Evolutionary conservation across 495 filamentous ascomycete species (phyloP).

Genomic region (Talaromyces proteolyticus): DNA sequence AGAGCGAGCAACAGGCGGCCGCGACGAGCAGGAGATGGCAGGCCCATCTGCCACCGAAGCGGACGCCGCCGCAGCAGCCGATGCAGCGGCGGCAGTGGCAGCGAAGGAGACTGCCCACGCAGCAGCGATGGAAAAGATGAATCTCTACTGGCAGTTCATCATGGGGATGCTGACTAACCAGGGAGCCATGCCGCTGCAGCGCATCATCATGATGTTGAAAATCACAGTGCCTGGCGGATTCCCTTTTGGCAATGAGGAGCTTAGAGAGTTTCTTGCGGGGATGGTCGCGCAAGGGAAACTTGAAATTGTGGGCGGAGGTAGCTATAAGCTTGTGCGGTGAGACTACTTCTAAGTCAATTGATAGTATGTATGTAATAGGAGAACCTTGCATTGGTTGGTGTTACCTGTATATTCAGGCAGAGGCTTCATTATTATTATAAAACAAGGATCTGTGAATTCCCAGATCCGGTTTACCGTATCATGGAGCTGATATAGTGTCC

Average conservation of each 20-base stretch:
- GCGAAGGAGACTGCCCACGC: constrained; percentile 40
- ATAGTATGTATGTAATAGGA: too few species aligned
- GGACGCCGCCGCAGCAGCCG: constrained; percentile 39
- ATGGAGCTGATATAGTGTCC: too few species aligned
- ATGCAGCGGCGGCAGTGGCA: constrained; percentile 42
- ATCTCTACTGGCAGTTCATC: constrained; percentile 86
- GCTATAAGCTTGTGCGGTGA: constrained; percentile 46
- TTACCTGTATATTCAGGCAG: too few species aligned
- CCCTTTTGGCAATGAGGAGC: constrained; percentile 68
- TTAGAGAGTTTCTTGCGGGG: constrained; percentile 69
- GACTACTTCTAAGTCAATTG: too few species aligned
- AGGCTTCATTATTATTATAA: too few species aligned
- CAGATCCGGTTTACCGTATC: too few species aligned
- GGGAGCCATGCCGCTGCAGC: constrained; percentile 68
- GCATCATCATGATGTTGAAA: constrained; percentile 90
- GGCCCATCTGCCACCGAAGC: constrained; percentile 22
- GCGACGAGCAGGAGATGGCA: constrained; percentile 26
- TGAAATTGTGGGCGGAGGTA: constrained; percentile 64
- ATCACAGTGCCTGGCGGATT: constrained; percentile 85
- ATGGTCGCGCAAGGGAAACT: constrained; percentile 68
- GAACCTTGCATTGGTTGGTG: too few species aligned
- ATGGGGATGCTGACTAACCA: constrained; percentile 92
- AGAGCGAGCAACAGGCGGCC: constrained; percentile 16
- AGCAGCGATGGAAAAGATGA: constrained; percentile 67
- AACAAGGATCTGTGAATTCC: too few species aligned